Conservation (phyloP, 208 protist genomes). For the Trypanosoma grayi region DNA sequence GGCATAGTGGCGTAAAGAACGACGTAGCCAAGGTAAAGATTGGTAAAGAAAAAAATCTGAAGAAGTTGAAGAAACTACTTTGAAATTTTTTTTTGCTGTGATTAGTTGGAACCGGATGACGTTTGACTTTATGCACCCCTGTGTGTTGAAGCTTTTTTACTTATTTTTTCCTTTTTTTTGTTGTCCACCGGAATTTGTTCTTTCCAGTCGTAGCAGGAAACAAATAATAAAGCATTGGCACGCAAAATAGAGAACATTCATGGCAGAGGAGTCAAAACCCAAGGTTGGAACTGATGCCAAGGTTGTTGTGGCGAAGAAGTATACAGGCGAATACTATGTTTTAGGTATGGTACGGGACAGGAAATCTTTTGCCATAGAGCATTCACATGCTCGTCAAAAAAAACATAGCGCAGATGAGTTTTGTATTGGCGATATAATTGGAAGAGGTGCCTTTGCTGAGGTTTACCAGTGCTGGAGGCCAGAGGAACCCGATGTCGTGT, state of each 20-base stretch:
- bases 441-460: conserved; percentile 93
- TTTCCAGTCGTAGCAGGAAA: conserved; percentile 4
- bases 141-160: no score
- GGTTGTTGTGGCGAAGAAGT: conserved; percentile 34
- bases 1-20: not conserved
- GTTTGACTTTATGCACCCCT: not conserved
- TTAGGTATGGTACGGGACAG: conserved; percentile 24
- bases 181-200: not conserved
- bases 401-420: conserved; percentile 77
- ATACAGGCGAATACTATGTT: conserved; percentile 40
- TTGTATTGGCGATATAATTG: conserved; percentile 84
- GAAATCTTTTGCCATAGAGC: conserved; percentile 34
- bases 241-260: not conserved
- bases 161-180: not conserved
- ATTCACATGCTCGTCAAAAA: conserved; percentile 53
- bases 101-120: not conserved
- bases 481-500: conserved; percentile 69
- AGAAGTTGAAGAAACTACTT: conserved; percentile 26
- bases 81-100: conserved; percentile 6
- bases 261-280: conserved; percentile 18
- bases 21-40: conserved; percentile 9
- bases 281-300: conserved; percentile 27
- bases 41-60: conserved; percentile 14
- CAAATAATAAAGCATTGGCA: not conserved
- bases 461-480: conserved; percentile 62